Evolutionary conservation across 495 filamentous ascomycete species (phyloP).

Genomic region (Penicillium samsonianum): DNA sequence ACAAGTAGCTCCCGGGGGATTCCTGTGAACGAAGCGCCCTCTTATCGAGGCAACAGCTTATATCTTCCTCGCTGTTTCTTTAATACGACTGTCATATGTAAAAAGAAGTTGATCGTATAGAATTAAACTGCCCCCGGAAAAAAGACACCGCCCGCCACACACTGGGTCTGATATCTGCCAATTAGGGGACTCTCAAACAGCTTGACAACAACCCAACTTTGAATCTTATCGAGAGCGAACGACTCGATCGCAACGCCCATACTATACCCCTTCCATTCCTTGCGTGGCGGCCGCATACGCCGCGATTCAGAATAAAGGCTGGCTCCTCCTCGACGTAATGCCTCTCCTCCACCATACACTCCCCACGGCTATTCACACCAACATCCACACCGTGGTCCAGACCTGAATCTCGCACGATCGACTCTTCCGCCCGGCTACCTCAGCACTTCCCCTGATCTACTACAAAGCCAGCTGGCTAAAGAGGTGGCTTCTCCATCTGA

Average conservation of each 20-base stretch:
- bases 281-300: slow-evolving; percentile 46
- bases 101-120: not conserved
- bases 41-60: not conserved
- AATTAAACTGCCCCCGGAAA: not conserved
- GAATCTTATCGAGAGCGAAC: not conserved
- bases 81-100: not conserved
- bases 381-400: slow-evolving; percentile 25
- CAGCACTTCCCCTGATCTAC: slow-evolving; percentile 13
- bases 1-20: not conserved
- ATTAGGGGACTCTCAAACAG: slow-evolving; percentile 23
- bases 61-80: not conserved
- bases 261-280: slow-evolving; percentile 10
- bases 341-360: slow-evolving; percentile 43
- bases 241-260: not conserved
- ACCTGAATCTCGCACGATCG: slow-evolving; percentile 29
- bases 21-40: not conserved
- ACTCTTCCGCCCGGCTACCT: slow-evolving; percentile 17
- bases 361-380: slow-evolving; percentile 30
- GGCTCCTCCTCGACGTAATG: slow-evolving; percentile 50
- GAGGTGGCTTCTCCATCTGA: slow-evolving; percentile 33
- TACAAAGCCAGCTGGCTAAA: slow-evolving; percentile 27
- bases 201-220: slow-evolving; percentile 15
- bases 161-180: slow-evolving; percentile 15
- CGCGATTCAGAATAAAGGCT: slow-evolving; percentile 42
- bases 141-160: slow-evolving; percentile 9